Evolutionary conservation across 805 yeast genomes (phyloP).

Genomic region (Yarrowia sp.): DNA sequence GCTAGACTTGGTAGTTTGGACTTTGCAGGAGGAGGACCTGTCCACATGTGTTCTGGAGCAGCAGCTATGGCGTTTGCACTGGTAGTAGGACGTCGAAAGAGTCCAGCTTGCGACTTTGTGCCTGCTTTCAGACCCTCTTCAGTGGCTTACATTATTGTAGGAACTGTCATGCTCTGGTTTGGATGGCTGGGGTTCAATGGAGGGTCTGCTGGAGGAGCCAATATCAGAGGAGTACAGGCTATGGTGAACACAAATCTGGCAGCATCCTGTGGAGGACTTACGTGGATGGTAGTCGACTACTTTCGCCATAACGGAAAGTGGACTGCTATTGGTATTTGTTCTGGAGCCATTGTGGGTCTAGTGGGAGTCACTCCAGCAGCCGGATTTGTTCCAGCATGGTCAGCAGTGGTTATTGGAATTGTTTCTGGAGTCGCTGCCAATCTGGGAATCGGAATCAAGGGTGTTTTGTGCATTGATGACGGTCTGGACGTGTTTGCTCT

Average conservation of each 20-base stretch:
- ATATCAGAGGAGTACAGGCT: slow-evolving; percentile 92
- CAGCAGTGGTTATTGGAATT: slow-evolving; percentile 78
- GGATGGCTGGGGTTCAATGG: slow-evolving; percentile 99
- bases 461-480: slow-evolving; percentile 73
- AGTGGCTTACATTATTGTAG: slow-evolving; percentile 83
- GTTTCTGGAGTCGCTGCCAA: slow-evolving; percentile 75
- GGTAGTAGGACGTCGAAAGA: slow-evolving; percentile 75
- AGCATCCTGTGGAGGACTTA: slow-evolving; percentile 86
- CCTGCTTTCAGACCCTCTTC: slow-evolving; percentile 82
- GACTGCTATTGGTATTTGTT: slow-evolving; percentile 90
- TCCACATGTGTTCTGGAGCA: slow-evolving; percentile 89
- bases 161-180: slow-evolving; percentile 93
- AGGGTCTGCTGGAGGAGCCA: slow-evolving; percentile 92
- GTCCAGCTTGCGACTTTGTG: not conserved
- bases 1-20: slow-evolving; percentile 77
- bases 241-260: slow-evolving; percentile 89
- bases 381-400: slow-evolving; percentile 84
- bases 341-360: slow-evolving; percentile 89
- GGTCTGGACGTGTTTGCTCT: slow-evolving; percentile 93
- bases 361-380: slow-evolving; percentile 91
- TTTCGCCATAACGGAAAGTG: slow-evolving; percentile 76
- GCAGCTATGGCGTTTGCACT: slow-evolving; percentile 94
- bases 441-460: slow-evolving; percentile 79
- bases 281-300: slow-evolving; percentile 91
- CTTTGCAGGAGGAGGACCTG: slow-evolving; percentile 99